Evolutionary conservation across 2,329 filamentous ascomycete species (phyloP).

Genomic region (Neoarthrinium moseri): DNA sequence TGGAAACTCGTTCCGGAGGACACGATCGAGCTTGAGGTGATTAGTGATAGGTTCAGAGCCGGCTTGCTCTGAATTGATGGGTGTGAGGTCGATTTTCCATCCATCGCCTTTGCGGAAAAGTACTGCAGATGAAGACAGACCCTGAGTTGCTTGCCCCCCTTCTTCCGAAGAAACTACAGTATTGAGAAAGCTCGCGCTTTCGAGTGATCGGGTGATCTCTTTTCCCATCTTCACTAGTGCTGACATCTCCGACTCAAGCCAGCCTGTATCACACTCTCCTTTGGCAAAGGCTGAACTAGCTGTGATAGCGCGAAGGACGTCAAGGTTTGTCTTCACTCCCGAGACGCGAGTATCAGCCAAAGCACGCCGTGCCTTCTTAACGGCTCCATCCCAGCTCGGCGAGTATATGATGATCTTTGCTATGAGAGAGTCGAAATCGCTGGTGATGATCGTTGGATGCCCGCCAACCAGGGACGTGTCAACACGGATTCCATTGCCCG

Average conservation of each 20-base stretch:
- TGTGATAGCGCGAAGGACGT: conserved; percentile 52
- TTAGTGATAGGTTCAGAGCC: conserved; percentile 31
- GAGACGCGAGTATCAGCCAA: conserved; percentile 53
- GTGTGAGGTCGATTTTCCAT: conserved; percentile 50
- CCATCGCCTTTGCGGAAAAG: conserved; percentile 59
- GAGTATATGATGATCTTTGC: conserved; percentile 60
- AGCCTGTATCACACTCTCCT: conserved; percentile 52
- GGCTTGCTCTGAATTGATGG: conserved; percentile 22
- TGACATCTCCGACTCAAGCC: conserved; percentile 51
- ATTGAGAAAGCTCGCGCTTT: background rate
- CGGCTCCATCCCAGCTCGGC: conserved; percentile 46
- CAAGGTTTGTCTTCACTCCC: conserved; percentile 58
- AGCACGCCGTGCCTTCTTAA: conserved; percentile 53
- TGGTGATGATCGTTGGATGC: conserved; percentile 42
- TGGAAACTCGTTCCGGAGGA: conserved; percentile 62
- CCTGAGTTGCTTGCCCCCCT: background rate
- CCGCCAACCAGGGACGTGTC: conserved; percentile 52
- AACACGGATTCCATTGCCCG: conserved; percentile 55
- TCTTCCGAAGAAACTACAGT: background rate
- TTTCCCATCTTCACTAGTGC: conserved; percentile 22
- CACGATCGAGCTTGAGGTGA: conserved; percentile 51
- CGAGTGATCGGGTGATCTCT: conserved; percentile 6
- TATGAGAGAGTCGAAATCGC: conserved; percentile 58
- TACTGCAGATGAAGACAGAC: conserved; percentile 28
- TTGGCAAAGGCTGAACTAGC: conserved; percentile 46